phyloP scores from a whole-genome alignment of 495 filamentous ascomycete genomes.

The Penicillium crystallinum region DNA sequence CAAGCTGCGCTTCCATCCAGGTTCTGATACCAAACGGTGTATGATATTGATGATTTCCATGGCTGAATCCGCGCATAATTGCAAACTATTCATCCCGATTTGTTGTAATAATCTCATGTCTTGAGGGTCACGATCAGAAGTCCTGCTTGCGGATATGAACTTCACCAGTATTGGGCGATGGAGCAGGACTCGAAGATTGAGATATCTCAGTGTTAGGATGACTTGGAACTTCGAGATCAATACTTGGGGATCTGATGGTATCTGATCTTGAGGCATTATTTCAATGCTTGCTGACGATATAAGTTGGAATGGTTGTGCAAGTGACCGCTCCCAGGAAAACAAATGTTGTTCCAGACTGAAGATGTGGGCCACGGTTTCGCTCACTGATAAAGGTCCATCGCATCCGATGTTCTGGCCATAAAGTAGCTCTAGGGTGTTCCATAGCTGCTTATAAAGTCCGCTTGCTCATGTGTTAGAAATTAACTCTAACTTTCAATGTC shows the following conservation, averaged over 20 bases:
- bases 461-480: slow-evolving; percentile 1
- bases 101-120: slow-evolving; percentile 21
- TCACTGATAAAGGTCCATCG: slow-evolving; percentile 9
- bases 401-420: slow-evolving; percentile 40
- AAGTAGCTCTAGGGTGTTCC: slow-evolving; percentile 31
- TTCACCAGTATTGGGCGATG: slow-evolving; percentile 38
- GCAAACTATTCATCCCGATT: slow-evolving; percentile 34
- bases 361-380: slow-evolving; percentile 13
- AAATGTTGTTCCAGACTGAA: slow-evolving; percentile 14
- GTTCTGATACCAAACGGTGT: slow-evolving; percentile 20
- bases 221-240: slow-evolving; percentile 23
- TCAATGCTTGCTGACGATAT: slow-evolving; percentile 1
- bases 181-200: slow-evolving; percentile 32
- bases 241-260: neutral
- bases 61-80: slow-evolving; percentile 32
- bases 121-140: slow-evolving; percentile 23
- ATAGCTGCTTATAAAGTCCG: slow-evolving; percentile 21
- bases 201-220: slow-evolving; percentile 34
- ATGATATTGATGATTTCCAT: slow-evolving; percentile 36
- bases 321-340: slow-evolving; percentile 15
- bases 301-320: slow-evolving; percentile 8
- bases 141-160: slow-evolving; percentile 27
- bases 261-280: neutral
- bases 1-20: slow-evolving; percentile 21
- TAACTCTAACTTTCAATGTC: neutral